Conservation (phyloP, 2,329 filamentous ascomycete genomes). For the Fusarium sp. region DNA sequence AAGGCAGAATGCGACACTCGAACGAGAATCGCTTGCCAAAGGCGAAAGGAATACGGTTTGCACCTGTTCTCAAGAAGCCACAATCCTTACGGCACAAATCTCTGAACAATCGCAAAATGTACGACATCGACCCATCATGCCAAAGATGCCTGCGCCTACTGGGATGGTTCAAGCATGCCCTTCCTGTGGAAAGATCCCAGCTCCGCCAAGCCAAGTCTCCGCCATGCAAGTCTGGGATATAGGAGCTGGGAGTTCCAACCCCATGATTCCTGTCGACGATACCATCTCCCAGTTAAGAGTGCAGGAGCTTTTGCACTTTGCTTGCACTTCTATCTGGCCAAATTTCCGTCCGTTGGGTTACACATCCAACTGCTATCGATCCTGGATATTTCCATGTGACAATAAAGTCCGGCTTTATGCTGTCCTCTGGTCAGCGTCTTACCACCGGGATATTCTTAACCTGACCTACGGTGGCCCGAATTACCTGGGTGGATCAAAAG, state of each 20-base stretch:
- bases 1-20: constrained; percentile 17
- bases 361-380: constrained; percentile 19
- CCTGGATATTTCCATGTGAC: constrained; percentile 17
- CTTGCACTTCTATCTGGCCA: constrained; percentile 21
- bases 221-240: constrained; percentile 14
- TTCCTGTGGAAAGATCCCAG: no score
- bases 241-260: constrained; percentile 23
- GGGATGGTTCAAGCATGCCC: no score
- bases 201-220: background rate
- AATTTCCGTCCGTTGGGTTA: constrained; percentile 23
- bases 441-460: constrained; percentile 20
- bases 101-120: no score
- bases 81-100: no score
- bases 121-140: no score
- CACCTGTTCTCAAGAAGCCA: no score
- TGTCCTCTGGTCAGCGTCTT: constrained; percentile 19
- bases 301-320: constrained; percentile 24
- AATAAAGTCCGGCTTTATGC: constrained; percentile 23
- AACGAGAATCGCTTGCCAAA: constrained; percentile 14
- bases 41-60: background rate
- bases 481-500: constrained; percentile 15
- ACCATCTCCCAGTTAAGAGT: constrained; percentile 13
- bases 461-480: constrained; percentile 14
- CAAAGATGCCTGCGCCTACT: no score
- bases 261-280: constrained; percentile 21